Evolutionary conservation across 176 grass and related monocot genomes (phyloP).

Genomic region (Tillandsia leiboldiana): DNA sequence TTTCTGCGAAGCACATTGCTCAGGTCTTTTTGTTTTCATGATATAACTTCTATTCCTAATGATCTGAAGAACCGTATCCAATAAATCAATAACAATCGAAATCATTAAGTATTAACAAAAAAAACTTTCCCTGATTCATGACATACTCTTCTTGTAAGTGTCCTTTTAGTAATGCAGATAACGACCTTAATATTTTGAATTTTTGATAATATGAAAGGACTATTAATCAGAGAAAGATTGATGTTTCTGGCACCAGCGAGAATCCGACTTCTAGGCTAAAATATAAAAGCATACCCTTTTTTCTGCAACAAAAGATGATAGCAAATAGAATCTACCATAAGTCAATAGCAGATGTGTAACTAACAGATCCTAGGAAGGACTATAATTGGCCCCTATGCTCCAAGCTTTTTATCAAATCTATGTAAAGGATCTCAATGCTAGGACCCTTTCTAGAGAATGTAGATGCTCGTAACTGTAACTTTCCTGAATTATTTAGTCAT

Average conservation of each 20-base stretch:
- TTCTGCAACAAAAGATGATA: no score
- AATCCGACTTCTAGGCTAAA: no score
- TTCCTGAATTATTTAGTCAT: neutral
- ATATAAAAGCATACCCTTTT: no score
- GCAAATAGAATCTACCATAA: no score
- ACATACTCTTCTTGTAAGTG: neutral
- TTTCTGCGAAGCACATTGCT: constrained; percentile 90
- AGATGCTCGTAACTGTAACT: neutral
- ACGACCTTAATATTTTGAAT: neutral
- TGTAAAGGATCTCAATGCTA: neutral
- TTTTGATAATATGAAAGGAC: neutral
- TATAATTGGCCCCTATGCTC: neutral
- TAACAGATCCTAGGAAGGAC: neutral
- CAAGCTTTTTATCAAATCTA: neutral
- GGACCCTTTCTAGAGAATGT: neutral
- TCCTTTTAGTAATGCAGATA: neutral
- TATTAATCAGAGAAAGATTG: neutral
- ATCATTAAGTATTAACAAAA: neutral
- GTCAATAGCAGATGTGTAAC: no score
- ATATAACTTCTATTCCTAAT: neutral
- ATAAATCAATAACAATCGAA: neutral
- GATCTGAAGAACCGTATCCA: neutral
- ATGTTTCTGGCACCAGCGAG: neutral
- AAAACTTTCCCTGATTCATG: neutral
- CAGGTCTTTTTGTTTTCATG: constrained; percentile 39